Evolutionary conservation across 2,329 filamentous ascomycete species (phyloP), one percentile per base, ranked within the genome.

Genomic region (Trichoderma afroharzianum): DNA sequence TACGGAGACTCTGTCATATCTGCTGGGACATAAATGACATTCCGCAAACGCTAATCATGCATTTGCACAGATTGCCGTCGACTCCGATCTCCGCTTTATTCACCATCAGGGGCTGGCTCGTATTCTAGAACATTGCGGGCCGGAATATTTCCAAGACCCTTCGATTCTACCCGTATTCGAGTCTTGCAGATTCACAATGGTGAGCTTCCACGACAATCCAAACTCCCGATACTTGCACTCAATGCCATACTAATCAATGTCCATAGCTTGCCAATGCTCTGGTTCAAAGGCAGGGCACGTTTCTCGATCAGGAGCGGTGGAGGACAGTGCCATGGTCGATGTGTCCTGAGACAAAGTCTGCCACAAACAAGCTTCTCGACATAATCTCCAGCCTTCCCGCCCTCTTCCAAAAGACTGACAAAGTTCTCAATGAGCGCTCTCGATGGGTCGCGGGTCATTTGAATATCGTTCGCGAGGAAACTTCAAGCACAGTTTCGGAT

Each of bases 51-150:
- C 47, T 66, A 9, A 66, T 28, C 18, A 5, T 24, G n/a, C 30
- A 28, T 26, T 9, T 8, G 8, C 30, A 3, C 12, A 67, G 63
- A 67, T 67, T 21, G 50, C 63, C 1, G 63, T 67, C 4, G 63
- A 67, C 21, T 57, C 32, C 3, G 50, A 67, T 12, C 47, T 67
- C 11, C 50, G 50, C 4, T 67, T 67, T 6, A 32, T 67, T 24
- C 63, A 67, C 15, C 50, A 67, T 21, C 21, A 39, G 14, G 63
- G 63, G 6, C 15, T 67, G n/a, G 32, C 63, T 21, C 21, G 15
- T n/a, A 67, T 67, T 53, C 63, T 66, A 8, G 63, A 67, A 67
- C 33, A 55, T 15, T 67, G 63, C 33, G 63, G 63, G 15, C 47
- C 63, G 11, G 63, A 67, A 57, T 39, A 39, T 12, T 67, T 67